Evolutionary conservation across 192 early-diverging fungal species (phyloP), one percentile per base, ranked within the genome.

Genomic region (Coemansia asiatica): DNA sequence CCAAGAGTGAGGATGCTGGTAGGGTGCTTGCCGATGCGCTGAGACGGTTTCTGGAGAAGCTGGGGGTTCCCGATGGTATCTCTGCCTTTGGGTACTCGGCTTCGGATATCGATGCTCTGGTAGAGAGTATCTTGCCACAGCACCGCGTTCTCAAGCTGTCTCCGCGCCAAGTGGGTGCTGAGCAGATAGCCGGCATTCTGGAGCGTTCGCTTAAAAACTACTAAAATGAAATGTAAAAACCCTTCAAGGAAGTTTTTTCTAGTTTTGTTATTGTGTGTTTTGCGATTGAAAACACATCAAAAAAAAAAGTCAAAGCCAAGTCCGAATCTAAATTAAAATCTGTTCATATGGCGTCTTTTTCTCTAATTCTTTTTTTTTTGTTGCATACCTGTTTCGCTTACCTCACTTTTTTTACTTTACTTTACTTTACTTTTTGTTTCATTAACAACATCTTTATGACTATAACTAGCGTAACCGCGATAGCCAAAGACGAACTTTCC

Each of bases 81-180:
- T 61, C 79, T 19, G 91, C 90, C 2, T 65, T 96, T 60, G 94
- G 94, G 0, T 94, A 88, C 64, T 74, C 83, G 44, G 84, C 83
- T 44, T 75, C 84, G 0, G 85, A 92, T 66, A 89, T 94, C 35
- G 83, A 77, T 16, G 85, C 81, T 10, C 70, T 96, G 63, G 92
- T 96, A 21, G 85, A 91, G 59, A 92, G 92, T 33, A 93, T 92
- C 12, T 63, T 96, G 68, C 94, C 94, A 6, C 94, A 96, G 78
- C 90, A 96, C 72, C 89, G 94, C 51, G 94, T 96, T 19, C 92
- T 92, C 61, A 94, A 94, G 72, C 77, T 96, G 68, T 89, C 94
- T n/a, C 94, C 94, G 19, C 61, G 78, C 12, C 69, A 68, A 46
- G 64, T 69, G 18, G 78, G 72, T 9, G 78, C 78, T 0, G 78